These are phyloP conservation scores for Cenchrus purpureus DNA, from an alignment of 176 grass and related monocot genomes.

Conservation along the genomic window DNA sequence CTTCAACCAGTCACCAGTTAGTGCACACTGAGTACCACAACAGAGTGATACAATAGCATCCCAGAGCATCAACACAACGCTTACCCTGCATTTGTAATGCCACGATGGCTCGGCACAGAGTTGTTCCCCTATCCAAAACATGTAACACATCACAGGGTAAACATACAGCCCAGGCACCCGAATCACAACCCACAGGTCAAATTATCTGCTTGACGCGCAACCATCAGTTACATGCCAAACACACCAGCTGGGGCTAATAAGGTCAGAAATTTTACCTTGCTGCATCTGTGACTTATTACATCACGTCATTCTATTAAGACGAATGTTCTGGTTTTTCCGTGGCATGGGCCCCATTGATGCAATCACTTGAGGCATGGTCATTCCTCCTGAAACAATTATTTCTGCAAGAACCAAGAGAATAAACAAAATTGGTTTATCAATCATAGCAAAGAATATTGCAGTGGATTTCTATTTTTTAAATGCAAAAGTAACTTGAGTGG, in stretches of 20 bases:
- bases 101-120: neutral
- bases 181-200: conserved; percentile 3
- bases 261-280: too few relatives aligned
- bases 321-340: conserved; percentile 74
- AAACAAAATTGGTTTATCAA: neutral
- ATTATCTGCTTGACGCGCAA: conserved; percentile 1
- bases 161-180: conserved; percentile 6
- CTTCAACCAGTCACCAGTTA: conserved; percentile 11
- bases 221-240: neutral
- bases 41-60: conserved; percentile 20
- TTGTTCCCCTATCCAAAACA: conserved; percentile 13
- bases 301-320: conserved; percentile 79
- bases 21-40: conserved; percentile 28
- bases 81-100: conserved; percentile 18
- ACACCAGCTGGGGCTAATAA: too few relatives aligned
- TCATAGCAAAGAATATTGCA: neutral
- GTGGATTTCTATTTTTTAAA: neutral
- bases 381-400: conserved; percentile 99
- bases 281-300: neutral
- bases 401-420: conserved; percentile 55
- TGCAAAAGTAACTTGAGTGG: neutral
- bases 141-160: conserved; percentile 29
- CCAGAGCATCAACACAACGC: conserved; percentile 28
- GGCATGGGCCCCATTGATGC: conserved; percentile 75
- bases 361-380: conserved; percentile 98